These are phyloP conservation scores for Phytopythium kandeliae DNA, from an alignment of 352 stramenopile species.

Conservation along the genomic window DNA sequence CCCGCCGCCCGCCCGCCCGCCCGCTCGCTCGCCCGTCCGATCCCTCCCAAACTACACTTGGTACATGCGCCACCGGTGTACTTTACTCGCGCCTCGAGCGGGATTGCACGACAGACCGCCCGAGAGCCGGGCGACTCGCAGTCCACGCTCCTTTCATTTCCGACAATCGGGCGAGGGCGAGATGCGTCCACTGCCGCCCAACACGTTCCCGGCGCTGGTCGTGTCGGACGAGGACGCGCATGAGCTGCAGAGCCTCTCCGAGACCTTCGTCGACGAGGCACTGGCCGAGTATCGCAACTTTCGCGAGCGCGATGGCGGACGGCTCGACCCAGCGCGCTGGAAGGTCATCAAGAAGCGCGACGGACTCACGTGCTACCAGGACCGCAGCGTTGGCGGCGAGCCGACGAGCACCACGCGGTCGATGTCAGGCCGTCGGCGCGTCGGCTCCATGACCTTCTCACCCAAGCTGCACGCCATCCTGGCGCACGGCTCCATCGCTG, in stretches of 20 bases:
- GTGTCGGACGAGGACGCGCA: slow-evolving; percentile 24
- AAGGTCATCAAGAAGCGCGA: slow-evolving; percentile 30
- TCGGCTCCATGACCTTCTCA: slow-evolving; percentile 29
- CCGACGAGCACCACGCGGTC: slow-evolving; percentile 2
- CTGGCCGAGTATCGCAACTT: slow-evolving; percentile 35
- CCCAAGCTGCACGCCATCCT: slow-evolving; percentile 23
- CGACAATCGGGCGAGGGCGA: not conserved
- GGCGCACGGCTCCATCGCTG: slow-evolving; percentile 20
- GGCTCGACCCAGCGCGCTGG: slow-evolving; percentile 32
- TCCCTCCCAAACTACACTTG: too few species aligned
- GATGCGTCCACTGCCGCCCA: slow-evolving; percentile 13
- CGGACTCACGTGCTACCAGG: slow-evolving; percentile 17
- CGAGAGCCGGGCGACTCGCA: too few species aligned
- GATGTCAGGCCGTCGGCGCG: slow-evolving; percentile 9
- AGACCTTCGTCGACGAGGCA: slow-evolving; percentile 24
- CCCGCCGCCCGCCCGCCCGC: too few species aligned
- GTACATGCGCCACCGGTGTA: too few species aligned
- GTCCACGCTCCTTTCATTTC: not conserved
- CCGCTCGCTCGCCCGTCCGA: too few species aligned
- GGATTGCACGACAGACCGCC: too few species aligned
- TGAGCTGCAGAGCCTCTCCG: slow-evolving; percentile 18
- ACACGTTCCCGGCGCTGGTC: slow-evolving; percentile 30
- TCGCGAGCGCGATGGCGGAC: slow-evolving; percentile 12
- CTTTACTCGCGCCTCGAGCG: too few species aligned
- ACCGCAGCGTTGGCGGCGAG: slow-evolving; percentile 12